Evolutionary conservation across 148 eudicot species (phyloP), one percentile per base, ranked within the genome.

Genomic region (Cornus controversa): DNA sequence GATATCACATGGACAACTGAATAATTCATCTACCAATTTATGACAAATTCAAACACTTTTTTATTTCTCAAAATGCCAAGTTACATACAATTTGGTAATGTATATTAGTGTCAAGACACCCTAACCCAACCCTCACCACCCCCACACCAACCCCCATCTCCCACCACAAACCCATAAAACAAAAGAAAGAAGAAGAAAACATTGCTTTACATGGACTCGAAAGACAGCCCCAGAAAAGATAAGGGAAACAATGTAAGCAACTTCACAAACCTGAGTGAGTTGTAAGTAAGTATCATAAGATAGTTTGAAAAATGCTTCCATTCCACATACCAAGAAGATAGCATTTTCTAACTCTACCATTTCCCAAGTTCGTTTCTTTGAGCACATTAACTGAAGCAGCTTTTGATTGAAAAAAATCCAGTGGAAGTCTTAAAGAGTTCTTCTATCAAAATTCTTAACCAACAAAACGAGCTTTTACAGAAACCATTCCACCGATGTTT

Each of bases 21-120:
- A 13, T 64, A 64, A 42, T 42, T 23, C 36, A 64, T 64, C 50
- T 47, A 67, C 45, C 45, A 29, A 28, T 27, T 66, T 50, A 24
- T 54, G 63, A 72, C 16, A 72, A 57, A 10, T 29, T 57, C 22
- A 28, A 66, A 66, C 40, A 75, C 45, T 26, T 15, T 15, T 47
- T 75, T 47, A 75, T 36, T 66, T 67, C 47, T 50, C 70, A 75
- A 16, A 37, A 65, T 42, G 8, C 64, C 22, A 28, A 31, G 22
- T 26, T 75, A 66, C 71, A 75, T 66, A 75, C 78, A 66, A 67
- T 75, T 75, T 75, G 78, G 57, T 63, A 4, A 63, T 0, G 71
- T 75, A 75, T 45, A 27, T 45, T 47, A 11, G 31, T 66, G 71
- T 67, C 78, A 66, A 67, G 58, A 50, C 57, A 40, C 60, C 60